Evolutionary conservation across 75 land plant species (phyloP).

Genomic region (Ceratopteris richardii): DNA sequence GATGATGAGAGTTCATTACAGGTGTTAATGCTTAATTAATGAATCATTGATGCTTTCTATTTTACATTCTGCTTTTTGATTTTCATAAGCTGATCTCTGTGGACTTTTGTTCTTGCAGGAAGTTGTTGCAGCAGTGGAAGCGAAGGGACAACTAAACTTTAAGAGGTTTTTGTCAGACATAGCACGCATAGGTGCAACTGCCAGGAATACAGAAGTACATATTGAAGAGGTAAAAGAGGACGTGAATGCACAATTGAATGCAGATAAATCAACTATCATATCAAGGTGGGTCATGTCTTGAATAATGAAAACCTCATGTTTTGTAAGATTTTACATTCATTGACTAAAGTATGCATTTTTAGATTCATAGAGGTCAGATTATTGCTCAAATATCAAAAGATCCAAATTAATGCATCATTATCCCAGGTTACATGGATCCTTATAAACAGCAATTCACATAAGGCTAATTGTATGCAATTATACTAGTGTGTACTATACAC

Average conservation of each 20-base stretch:
- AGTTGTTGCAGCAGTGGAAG: conserved; percentile 9
- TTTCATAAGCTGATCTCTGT: background rate
- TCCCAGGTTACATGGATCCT: too few relatives aligned
- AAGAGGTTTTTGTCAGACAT: background rate
- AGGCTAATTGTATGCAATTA: too few relatives aligned
- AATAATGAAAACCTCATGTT: too few relatives aligned
- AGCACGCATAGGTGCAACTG: background rate
- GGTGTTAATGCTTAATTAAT: conserved; percentile 17
- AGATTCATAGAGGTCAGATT: too few relatives aligned
- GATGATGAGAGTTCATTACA: conserved; percentile 46
- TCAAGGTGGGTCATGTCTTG: conserved; percentile 42
- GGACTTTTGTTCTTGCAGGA: conserved; percentile 10
- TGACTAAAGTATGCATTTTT: too few relatives aligned
- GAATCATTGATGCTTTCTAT: background rate
- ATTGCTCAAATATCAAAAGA: too few relatives aligned
- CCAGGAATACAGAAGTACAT: conserved; percentile 10
- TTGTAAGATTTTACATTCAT: too few relatives aligned
- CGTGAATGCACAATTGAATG: conserved; percentile 55
- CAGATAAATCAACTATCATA: conserved; percentile 79
- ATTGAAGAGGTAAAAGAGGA: conserved; percentile 68
- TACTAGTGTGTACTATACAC: too few relatives aligned
- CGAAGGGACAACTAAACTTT: background rate
- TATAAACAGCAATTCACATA: too few relatives aligned
- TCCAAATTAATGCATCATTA: too few relatives aligned
- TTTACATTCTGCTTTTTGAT: background rate